Conservation (phyloP, 108 stramenopile species). For the Fragilaria crotonensis region DNA sequence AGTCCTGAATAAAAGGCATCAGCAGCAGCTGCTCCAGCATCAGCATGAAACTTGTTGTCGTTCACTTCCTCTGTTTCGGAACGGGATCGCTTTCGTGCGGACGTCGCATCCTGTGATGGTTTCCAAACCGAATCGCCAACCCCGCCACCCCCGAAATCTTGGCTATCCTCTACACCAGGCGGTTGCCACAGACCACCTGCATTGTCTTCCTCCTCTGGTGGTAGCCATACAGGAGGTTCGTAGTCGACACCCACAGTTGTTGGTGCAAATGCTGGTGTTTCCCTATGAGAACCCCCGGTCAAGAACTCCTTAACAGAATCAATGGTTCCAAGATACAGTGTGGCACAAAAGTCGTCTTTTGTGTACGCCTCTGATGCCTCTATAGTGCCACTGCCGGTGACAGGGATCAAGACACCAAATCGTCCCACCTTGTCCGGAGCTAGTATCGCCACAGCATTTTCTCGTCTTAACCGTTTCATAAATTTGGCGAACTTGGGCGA, state of each 20-base stretch:
- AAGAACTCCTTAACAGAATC: constrained; percentile 19
- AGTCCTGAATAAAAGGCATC: constrained; percentile 80
- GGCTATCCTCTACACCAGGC: constrained; percentile 9
- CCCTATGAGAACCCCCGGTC: background rate
- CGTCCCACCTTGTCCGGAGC: constrained; percentile 52
- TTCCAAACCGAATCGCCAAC: background rate
- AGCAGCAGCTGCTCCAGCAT: constrained; percentile 75
- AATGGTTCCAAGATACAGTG: constrained; percentile 19
- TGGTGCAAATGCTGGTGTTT: background rate
- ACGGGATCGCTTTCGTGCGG: constrained; percentile 3
- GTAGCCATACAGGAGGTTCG: background rate
- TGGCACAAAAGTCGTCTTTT: constrained; percentile 35
- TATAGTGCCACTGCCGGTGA: too few relatives aligned
- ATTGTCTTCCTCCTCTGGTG: constrained; percentile 2
- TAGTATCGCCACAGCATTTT: constrained; percentile 44
- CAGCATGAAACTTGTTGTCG: constrained; percentile 48
- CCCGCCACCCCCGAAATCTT: background rate
- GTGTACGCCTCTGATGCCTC: constrained; percentile 3
- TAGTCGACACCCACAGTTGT: background rate
- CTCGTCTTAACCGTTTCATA: constrained; percentile 25
- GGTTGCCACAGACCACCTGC: constrained; percentile 30
- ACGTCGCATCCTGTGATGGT: constrained; percentile 1
- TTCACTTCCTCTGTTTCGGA: constrained; percentile 7
- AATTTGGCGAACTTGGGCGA: constrained; percentile 45
- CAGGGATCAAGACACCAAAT: constrained; percentile 55